Conservation (phyloP, 2,329 filamentous ascomycete genomes). For the Aspergillus tubingensis region DNA sequence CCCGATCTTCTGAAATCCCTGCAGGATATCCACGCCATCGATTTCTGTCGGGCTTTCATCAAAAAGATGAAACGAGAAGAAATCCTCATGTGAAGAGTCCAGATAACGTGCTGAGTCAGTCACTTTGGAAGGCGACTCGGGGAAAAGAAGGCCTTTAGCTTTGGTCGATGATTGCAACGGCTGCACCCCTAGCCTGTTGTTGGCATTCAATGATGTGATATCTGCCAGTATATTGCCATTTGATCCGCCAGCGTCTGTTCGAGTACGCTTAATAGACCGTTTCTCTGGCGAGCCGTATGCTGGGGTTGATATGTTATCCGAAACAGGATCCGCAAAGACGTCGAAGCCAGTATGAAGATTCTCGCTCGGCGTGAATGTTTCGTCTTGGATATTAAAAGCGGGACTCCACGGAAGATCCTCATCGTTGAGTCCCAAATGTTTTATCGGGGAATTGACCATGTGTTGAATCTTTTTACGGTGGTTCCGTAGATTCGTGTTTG, state of each 20-base stretch:
- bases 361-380: constrained; percentile 42
- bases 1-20: constrained; percentile 52
- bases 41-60: constrained; percentile 47
- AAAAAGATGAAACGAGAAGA: constrained; percentile 52
- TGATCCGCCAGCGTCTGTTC: constrained; percentile 52
- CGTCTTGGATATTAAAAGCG: constrained; percentile 54
- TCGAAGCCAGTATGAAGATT: constrained; percentile 56
- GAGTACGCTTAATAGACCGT: constrained; percentile 53
- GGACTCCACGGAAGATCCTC: constrained; percentile 50
- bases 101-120: constrained; percentile 35
- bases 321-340: constrained; percentile 53
- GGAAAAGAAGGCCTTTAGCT: constrained; percentile 35
- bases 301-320: constrained; percentile 42
- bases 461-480: constrained; percentile 81
- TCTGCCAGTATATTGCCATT: constrained; percentile 54
- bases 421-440: constrained; percentile 44
- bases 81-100: constrained; percentile 45
- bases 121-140: constrained; percentile 45
- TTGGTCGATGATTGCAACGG: constrained; percentile 39
- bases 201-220: constrained; percentile 41
- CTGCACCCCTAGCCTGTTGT: constrained; percentile 37
- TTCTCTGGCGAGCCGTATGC: constrained; percentile 58
- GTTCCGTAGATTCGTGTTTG: constrained; percentile 86
- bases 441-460: constrained; percentile 76
- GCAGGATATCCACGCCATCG: constrained; percentile 49